Percentiles rank a stretch among this genome's conserved stretches.
Conservation (phyloP, 2,329 filamentous ascomycete genomes). For the Colletotrichum shisoi region DNA sequence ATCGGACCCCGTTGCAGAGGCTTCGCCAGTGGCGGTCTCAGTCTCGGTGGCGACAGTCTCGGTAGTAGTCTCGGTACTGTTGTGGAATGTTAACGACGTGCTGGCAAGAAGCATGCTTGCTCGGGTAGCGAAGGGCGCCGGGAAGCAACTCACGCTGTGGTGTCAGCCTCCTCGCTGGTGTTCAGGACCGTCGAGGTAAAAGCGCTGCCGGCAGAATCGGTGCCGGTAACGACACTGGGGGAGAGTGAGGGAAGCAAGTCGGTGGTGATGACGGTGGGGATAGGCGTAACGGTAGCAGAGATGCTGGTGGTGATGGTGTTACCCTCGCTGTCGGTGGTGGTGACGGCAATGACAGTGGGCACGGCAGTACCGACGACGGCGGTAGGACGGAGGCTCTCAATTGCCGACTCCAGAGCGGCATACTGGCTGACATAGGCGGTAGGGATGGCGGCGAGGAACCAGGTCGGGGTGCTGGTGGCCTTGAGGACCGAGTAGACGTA, state of each 20-base stretch:
- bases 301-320: slow-evolving; percentile 42
- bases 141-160: slow-evolving; percentile 28
- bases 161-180: slow-evolving; percentile 14
- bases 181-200: slow-evolving; percentile 30
- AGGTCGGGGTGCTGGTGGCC: slow-evolving; percentile 42
- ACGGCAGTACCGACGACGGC: slow-evolving; percentile 32
- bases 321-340: slow-evolving; percentile 43
- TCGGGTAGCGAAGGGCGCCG: neutral
- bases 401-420: slow-evolving; percentile 39
- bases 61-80: slow-evolving; percentile 14
- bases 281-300: slow-evolving; percentile 38
- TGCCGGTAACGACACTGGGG: slow-evolving; percentile 29
- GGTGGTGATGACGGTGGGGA: slow-evolving; percentile 28
- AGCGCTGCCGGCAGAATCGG: slow-evolving; percentile 28
- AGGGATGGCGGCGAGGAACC: slow-evolving; percentile 45
- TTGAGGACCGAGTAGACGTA: slow-evolving; percentile 44
- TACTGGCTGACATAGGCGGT: slow-evolving; percentile 40
- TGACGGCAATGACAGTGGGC: slow-evolving; percentile 40
- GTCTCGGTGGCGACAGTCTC: slow-evolving; percentile 4
- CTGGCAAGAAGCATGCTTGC: neutral
- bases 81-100: neutral
- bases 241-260: slow-evolving; percentile 20
- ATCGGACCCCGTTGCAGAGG: slow-evolving; percentile 20
- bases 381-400: slow-evolving; percentile 39
- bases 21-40: slow-evolving; percentile 23